Conservation (phyloP, 2,329 filamentous ascomycete genomes). For the Ramularia collo-cygni region DNA sequence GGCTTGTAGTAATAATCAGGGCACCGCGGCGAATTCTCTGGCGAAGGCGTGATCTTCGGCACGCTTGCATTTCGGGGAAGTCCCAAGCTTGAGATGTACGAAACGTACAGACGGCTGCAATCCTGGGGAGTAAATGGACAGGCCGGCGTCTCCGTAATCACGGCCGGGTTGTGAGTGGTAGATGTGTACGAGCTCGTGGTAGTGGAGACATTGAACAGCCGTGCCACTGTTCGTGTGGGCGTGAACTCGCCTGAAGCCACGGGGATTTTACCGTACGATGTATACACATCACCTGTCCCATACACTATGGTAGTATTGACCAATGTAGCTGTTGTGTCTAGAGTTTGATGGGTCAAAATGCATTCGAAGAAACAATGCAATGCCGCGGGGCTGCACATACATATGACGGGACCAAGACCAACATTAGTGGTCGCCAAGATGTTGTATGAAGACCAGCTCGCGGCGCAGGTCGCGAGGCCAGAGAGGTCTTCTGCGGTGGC, state of each 20-base stretch:
- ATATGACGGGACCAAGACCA: neutral
- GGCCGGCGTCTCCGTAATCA: slow-evolving; percentile 2
- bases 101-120: slow-evolving; percentile 16
- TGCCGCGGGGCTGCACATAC: no score
- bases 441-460: slow-evolving; percentile 1
- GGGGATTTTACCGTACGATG: slow-evolving; percentile 12
- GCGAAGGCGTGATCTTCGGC: slow-evolving; percentile 16
- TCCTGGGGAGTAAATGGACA: slow-evolving; percentile 8
- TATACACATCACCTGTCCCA: slow-evolving; percentile 19
- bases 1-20: slow-evolving; percentile 14
- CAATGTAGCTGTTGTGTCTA: slow-evolving; percentile 3
- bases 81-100: slow-evolving; percentile 17
- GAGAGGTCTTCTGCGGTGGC: neutral
- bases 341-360: no score
- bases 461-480: slow-evolving; percentile 1
- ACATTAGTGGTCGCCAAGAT: slow-evolving; percentile 1
- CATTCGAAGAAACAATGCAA: no score
- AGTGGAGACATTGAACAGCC: slow-evolving; percentile 11
- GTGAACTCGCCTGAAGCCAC: slow-evolving; percentile 15
- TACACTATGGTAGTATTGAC: slow-evolving; percentile 8
- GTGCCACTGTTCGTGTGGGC: slow-evolving; percentile 8
- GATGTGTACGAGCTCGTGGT: neutral
- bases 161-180: slow-evolving; percentile 1
- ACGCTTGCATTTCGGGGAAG: slow-evolving; percentile 12
- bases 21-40: slow-evolving; percentile 16